Evolutionary conservation across 345 rosid genomes (phyloP).

Genomic region (Ailanthus altissimus): DNA sequence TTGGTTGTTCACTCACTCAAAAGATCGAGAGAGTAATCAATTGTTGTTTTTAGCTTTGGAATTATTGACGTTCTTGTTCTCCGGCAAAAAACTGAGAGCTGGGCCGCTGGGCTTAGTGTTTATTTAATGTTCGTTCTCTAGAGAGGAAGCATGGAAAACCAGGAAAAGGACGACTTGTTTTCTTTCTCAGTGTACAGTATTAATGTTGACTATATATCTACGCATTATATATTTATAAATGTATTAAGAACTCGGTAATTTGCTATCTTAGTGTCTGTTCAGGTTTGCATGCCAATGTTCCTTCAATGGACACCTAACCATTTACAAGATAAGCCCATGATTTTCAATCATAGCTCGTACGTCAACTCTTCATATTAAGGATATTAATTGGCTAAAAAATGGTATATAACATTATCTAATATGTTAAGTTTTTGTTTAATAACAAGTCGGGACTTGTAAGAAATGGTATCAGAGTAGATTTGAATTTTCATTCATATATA

Average conservation of each 20-base stretch:
- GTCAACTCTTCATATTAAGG: too few relatives aligned
- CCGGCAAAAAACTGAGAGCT: conserved; percentile 22
- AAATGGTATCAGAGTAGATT: too few relatives aligned
- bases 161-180: conserved; percentile 11
- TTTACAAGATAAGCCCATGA: too few relatives aligned
- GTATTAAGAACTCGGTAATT: not conserved
- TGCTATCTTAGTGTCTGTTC: not conserved
- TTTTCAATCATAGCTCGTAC: too few relatives aligned
- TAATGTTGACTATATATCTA: not conserved
- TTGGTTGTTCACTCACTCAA: conserved; percentile 9
- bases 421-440: too few relatives aligned
- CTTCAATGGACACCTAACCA: too few relatives aligned
- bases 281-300: not conserved
- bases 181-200: conserved; percentile 25
- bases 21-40: not conserved
- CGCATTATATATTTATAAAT: not conserved
- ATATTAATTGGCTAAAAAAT: too few relatives aligned
- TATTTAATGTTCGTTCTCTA: conserved; percentile 22
- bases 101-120: conserved; percentile 19
- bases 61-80: conserved; percentile 8
- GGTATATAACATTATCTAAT: too few relatives aligned
- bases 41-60: conserved; percentile 16
- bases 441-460: too few relatives aligned
- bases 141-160: conserved; percentile 17
- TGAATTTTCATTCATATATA: too few relatives aligned